Percentiles rank a stretch among this genome's conserved stretches.
phyloP scores from a whole-genome alignment of 305 asterid species.

The Fraxinus velutina region DNA sequence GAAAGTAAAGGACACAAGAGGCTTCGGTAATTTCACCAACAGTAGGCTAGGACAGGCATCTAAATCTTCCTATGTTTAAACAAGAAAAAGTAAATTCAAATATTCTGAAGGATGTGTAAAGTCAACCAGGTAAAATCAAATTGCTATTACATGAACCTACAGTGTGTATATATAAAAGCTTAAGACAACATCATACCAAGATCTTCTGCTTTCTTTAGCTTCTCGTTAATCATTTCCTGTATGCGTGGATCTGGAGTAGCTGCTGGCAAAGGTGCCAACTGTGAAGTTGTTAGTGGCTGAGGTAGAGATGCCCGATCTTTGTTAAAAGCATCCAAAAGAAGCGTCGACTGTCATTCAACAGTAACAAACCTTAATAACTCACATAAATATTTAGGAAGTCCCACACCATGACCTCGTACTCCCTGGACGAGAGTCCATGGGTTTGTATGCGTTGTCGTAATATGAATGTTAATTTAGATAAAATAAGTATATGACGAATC shows the following conservation, averaged over 20 bases:
- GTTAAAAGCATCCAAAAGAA: conserved; percentile 96
- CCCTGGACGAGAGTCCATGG: too few relatives aligned
- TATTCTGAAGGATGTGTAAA: not conserved
- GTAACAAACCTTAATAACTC: not conserved
- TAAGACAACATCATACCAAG: conserved; percentile 48
- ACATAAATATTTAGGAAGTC: not conserved
- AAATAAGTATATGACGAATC: not conserved
- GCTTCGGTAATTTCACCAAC: not conserved
- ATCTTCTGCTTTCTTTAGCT: conserved; percentile 83
- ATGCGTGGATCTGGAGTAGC: conserved; percentile 71
- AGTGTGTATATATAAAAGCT: not conserved
- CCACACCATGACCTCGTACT: too few relatives aligned
- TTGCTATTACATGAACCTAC: not conserved
- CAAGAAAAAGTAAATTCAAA: not conserved
- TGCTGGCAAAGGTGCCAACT: conserved; percentile 51
- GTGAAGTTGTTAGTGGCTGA: conserved; percentile 68
- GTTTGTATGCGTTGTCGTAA: too few relatives aligned
- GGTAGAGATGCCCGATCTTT: conserved; percentile 86
- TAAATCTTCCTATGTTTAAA: not conserved
- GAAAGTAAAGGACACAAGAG: not conserved
- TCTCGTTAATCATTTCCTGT: conserved; percentile 81
- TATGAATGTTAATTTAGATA: not conserved
- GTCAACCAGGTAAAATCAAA: not conserved
- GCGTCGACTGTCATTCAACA: conserved; percentile 59
- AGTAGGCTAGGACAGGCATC: conserved; percentile 8